These are phyloP conservation scores for Mariannaea sp. DNA, from an alignment of 2,329 filamentous ascomycete genomes.

Conservation along the genomic window DNA sequence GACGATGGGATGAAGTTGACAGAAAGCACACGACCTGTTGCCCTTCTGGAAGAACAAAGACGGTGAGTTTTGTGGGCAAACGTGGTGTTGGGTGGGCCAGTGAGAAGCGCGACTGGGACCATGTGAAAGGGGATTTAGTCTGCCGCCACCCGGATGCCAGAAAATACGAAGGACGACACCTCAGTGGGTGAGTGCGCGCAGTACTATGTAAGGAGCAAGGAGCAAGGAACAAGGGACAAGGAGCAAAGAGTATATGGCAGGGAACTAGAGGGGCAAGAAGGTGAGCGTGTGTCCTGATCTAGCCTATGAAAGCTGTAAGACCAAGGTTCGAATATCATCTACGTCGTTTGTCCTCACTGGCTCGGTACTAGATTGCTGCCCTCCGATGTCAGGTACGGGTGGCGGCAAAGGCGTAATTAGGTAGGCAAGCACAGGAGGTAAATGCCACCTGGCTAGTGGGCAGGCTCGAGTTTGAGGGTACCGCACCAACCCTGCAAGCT, in stretches of 20 bases:
- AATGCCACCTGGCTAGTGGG: no score
- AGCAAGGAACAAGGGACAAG: neutral
- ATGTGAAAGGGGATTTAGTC: conserved; percentile 34
- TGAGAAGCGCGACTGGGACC: conserved; percentile 36
- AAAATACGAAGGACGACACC: neutral
- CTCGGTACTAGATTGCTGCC: neutral
- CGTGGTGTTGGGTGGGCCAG: conserved; percentile 36
- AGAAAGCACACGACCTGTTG: conserved; percentile 48
- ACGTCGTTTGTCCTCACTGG: neutral
- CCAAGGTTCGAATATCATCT: neutral
- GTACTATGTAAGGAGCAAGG: neutral
- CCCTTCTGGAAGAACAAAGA: conserved; percentile 40
- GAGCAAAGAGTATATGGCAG: neutral
- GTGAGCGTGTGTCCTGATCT: neutral
- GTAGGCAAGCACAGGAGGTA: no score
- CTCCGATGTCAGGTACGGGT: no score
- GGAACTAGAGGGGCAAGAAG: neutral
- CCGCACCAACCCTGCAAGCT: no score
- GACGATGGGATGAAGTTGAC: conserved; percentile 29
- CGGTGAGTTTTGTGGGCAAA: conserved; percentile 35
- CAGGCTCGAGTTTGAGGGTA: no score
- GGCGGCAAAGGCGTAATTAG: neutral
- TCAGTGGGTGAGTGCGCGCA: no score
- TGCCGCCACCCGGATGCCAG: conserved; percentile 11
- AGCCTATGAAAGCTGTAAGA: neutral